Conservation (phyloP, 176 grass and related monocot species). For the Urochloa ruziziensis region DNA sequence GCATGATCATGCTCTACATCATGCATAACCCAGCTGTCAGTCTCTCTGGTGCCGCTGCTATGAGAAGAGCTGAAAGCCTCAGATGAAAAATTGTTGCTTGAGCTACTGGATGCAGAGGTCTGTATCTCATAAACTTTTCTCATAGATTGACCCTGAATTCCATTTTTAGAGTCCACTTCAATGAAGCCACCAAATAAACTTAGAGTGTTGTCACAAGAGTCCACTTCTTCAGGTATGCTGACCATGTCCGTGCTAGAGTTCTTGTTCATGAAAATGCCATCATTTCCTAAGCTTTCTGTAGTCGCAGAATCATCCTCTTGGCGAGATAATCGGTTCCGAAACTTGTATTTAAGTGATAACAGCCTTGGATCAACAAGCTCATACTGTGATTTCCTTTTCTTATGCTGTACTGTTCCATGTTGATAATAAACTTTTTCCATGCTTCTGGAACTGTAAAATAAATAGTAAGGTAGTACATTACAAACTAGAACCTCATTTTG, state of each 20-base stretch:
- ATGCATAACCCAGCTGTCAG: conserved; percentile 32
- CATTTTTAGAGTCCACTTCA: conserved; percentile 47
- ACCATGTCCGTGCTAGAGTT: conserved; percentile 23
- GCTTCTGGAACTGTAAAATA: conserved; percentile 37
- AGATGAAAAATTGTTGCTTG: conserved; percentile 41
- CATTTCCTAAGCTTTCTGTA: conserved; percentile 37
- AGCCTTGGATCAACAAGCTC: conserved; percentile 44
- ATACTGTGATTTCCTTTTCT: conserved; percentile 71
- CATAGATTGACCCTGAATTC: conserved; percentile 26
- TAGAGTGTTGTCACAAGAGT: conserved; percentile 44
- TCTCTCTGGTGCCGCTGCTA: conserved; percentile 34
- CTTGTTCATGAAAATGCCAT: conserved; percentile 31
- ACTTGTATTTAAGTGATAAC: conserved; percentile 63
- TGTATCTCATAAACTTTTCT: conserved; percentile 22
- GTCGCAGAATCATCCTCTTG: conserved; percentile 25
- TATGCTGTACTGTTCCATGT: conserved; percentile 30
- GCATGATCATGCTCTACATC: conserved; percentile 23
- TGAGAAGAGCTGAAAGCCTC: conserved; percentile 34
- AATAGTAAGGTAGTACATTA: neutral
- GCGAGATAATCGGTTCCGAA: conserved; percentile 29
- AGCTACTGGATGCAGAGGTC: conserved; percentile 51
- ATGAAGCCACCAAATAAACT: conserved; percentile 48
- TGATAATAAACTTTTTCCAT: conserved; percentile 30
- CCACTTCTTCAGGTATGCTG: conserved; percentile 35
- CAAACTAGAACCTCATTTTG: conserved; percentile 15